A percentile compares a stretch with the other conserved stretches of the same genome.
phyloP scores from a whole-genome alignment of 768 basidiomycete genomes.

The Naganishia randhawae region DNA sequence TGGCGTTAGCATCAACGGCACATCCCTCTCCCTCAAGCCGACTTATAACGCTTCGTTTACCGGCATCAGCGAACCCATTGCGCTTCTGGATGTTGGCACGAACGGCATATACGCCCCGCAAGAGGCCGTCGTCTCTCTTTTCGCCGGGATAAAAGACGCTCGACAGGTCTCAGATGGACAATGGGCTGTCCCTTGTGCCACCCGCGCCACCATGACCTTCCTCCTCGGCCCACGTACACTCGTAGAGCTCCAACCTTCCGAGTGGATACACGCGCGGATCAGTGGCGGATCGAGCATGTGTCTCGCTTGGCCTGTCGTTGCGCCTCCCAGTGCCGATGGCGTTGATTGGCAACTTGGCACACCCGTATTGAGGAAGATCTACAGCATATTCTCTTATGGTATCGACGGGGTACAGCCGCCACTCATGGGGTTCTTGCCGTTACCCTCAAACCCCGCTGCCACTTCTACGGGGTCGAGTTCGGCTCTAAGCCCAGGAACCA shows the following conservation, averaged over 20 bases:
- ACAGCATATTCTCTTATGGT: conserved; percentile 46
- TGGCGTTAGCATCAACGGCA: conserved; percentile 44
- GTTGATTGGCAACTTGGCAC: conserved; percentile 49
- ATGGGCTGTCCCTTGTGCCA: conserved; percentile 47
- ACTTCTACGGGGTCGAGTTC: conserved; percentile 7
- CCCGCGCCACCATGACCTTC: conserved; percentile 44
- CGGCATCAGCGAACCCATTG: conserved; percentile 33
- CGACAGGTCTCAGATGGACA: conserved; percentile 40
- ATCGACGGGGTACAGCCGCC: conserved; percentile 44
- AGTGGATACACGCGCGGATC: conserved; percentile 46
- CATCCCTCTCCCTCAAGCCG: conserved; percentile 34
- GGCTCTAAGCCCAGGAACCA: conserved; percentile 11
- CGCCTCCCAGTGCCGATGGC: conserved; percentile 40
- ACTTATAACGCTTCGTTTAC: conserved; percentile 35
- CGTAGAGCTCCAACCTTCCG: conserved; percentile 44
- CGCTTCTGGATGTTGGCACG: conserved; percentile 44
- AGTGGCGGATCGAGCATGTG: conserved; percentile 35
- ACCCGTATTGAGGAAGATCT: conserved; percentile 43
- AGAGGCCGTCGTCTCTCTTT: conserved; percentile 43
- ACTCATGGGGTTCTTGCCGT: conserved; percentile 44
- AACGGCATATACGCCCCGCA: conserved; percentile 46
- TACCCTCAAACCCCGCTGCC: conserved; percentile 20
- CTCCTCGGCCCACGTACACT: conserved; percentile 38
- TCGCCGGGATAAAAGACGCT: conserved; percentile 39
- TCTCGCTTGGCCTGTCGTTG: conserved; percentile 46